A percentile compares a stretch with the other conserved stretches of the same genome.
phyloP scores from a whole-genome alignment of 2,329 filamentous ascomycete species.

The Pseudogymnoascus sp. region DNA sequence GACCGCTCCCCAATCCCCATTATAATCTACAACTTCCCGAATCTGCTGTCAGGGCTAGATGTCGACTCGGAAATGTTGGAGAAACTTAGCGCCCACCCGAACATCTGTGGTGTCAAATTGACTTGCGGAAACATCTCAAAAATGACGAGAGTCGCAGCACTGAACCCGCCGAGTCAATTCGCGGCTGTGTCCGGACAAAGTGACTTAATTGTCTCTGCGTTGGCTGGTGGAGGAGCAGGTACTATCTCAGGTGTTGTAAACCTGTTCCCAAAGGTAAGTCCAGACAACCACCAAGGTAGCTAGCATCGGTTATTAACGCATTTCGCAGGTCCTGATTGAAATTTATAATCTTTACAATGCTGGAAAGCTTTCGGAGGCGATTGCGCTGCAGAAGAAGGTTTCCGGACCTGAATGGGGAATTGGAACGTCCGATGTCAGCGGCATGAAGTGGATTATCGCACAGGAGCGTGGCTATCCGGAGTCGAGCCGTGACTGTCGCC shows the following conservation, averaged over 20 bases:
- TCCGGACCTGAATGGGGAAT: conserved; percentile 50
- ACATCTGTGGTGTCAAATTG: conserved; percentile 33
- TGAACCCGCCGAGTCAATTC: conserved; percentile 59
- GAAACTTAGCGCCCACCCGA: conserved; percentile 28
- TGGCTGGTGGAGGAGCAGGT: conserved; percentile 52
- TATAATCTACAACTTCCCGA: conserved; percentile 43
- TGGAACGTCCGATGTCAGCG: conserved; percentile 52
- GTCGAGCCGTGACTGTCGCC: conserved; percentile 44
- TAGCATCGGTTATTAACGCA: conserved; percentile 43
- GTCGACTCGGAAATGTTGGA: conserved; percentile 35
- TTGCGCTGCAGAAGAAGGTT: conserved; percentile 43
- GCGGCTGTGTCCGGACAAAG: conserved; percentile 57
- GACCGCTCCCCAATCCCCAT: conserved; percentile 36
- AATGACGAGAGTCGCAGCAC: conserved; percentile 40
- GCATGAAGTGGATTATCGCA: conserved; percentile 54
- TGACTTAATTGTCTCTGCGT: conserved; percentile 60
- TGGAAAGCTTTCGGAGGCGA: conserved; percentile 43
- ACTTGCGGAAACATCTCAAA: conserved; percentile 36
- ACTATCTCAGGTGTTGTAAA: conserved; percentile 59
- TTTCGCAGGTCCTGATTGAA: conserved; percentile 36
- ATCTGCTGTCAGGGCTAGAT: conserved; percentile 37
- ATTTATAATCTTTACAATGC: conserved; percentile 43
- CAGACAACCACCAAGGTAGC: conserved; percentile 26
- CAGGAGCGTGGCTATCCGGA: conserved; percentile 47
- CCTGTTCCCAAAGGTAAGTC: conserved; percentile 68